Conservation (phyloP, 2,329 filamentous ascomycete genomes). For the Fragosphaeria purpurea region DNA sequence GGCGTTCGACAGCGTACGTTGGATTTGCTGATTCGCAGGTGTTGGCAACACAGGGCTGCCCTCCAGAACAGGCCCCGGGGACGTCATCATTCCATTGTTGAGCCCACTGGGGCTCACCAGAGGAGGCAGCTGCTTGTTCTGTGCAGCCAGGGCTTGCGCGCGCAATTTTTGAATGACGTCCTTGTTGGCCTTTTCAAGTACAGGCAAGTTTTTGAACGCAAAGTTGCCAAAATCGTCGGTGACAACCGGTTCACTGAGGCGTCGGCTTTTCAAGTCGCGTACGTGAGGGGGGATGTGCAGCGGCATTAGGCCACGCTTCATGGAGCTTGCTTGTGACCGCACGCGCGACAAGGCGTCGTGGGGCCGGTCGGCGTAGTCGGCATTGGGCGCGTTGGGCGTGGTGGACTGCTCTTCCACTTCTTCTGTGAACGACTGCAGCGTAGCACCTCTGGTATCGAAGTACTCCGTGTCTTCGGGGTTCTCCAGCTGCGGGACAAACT, state of each 20-base stretch:
- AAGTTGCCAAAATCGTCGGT: constrained; percentile 94
- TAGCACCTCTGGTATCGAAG: constrained; percentile 86
- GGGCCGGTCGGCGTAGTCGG: constrained; percentile 75
- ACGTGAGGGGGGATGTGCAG: constrained; percentile 95
- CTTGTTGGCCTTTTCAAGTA: constrained; percentile 96
- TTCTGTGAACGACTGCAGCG: constrained; percentile 82
- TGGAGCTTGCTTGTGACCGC: constrained; percentile 73
- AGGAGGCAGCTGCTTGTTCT: constrained; percentile 39
- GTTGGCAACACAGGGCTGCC: constrained; percentile 72
- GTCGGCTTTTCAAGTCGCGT: constrained; percentile 74
- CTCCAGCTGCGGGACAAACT: constrained; percentile 85
- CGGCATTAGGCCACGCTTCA: constrained; percentile 88
- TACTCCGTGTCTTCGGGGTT: constrained; percentile 98
- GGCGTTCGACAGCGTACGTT: constrained; percentile 72
- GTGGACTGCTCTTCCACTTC: constrained; percentile 86
- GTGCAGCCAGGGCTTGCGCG: constrained; percentile 71
- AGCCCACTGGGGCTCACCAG: constrained; percentile 33
- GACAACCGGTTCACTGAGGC: constrained; percentile 80
- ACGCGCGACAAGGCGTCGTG: constrained; percentile 91
- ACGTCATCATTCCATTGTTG: constrained; percentile 29
- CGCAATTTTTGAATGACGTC: constrained; percentile 95
- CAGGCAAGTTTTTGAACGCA: constrained; percentile 92
- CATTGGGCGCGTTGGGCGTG: constrained; percentile 57
- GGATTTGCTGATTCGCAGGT: constrained; percentile 47
- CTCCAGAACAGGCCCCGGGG: constrained; percentile 63